Evolutionary conservation across 805 yeast genomes (phyloP), one percentile per base, ranked within the genome.

Genomic region (Suhomyces sp.): DNA sequence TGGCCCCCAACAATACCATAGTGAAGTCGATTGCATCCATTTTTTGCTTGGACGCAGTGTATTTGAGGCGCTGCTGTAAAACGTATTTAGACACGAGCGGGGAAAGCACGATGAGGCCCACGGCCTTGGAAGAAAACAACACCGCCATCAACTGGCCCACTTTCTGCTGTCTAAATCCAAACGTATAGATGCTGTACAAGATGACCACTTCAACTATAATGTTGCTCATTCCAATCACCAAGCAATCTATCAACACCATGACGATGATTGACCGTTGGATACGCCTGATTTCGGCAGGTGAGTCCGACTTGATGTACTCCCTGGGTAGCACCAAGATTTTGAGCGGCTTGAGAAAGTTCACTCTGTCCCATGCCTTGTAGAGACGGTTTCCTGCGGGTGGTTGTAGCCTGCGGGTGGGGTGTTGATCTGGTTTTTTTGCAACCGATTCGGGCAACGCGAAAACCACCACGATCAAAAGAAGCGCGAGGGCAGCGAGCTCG

Each of bases 141-240:
- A 79, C 55, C 0, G 88, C 82, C 49, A 87, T 67, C 48, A 79
- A 79, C 49, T 78, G 76, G 5, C 90, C 88, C 47, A 87, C 64
- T 33, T 77, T 77, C 4, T 71, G 76, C 19, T 87, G 74, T 10
- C 64, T 65, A 87, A 91, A 84, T 29, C 73, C 55, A 63, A 80
- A 86, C 38, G 60, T 64, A 59, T 72, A 82, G 4, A 84, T 77
- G 0, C 84, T 80, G 58, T 80, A 86, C 15, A 87, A 63, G 0
- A 84, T 65, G 23, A 78, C 51, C 1, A 82, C 71, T 9, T 76
- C 71, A 4, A 74, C 72, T 6, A 74, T 49, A 0, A 81, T 78
- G 2, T 70, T 61, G 0, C 77, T 70, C n/a, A 79, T 61, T 0
- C 79, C 60, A 48, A 64, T 51, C 35, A 69, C 40, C 7, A 68